Base-by-base conservation (phyloP, 345 rosid species). In the Durio zibethinus region DNA sequence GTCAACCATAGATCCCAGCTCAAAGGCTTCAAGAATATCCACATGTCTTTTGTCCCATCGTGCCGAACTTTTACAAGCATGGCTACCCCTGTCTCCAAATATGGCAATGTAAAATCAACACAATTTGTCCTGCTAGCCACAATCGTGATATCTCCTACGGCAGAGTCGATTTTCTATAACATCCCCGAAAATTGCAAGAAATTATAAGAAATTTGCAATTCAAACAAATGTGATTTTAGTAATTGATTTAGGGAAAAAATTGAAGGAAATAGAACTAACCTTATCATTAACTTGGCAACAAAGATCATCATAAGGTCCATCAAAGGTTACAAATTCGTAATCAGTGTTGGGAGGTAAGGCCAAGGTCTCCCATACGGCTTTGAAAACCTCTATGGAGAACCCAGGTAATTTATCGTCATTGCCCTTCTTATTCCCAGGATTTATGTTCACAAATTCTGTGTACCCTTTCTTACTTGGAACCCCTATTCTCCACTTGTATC, bases 11-110 rank as follows among this genome's bases (percentile, higher is more conserved):
- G 83, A 16, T 79, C 75, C 82, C 77, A 48, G 1, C 78, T 80
- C 74, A 87, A 73, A 5, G 92, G 92, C 70, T 81, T 80, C 80
- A 84, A 25, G 76, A 88, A 88, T 59, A 81, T 66, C 88, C 88
- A 84, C 11, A 86, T 80, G 33, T 72, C 73, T 8, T 38, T 66
- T 4, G 2, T 18, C 0, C 74, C 52, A 0, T 53, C 68, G 2
- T 60, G 65, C 21, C 61, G 61, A n/a, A 69, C 52, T 0, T 84
- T 82, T 20, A 86, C 84, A 11, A 86, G 66, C 85, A 86, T 86
- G 8, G 69, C 23, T 38, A 86, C 82, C 0, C 85, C 84, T 2
- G 79, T 76, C 18, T 86, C 83, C 15, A 82, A 52, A 79, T 80
- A 84, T 0, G 91, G 88, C 60, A 86, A 29, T 3, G 90, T 82